Evolutionary conservation across 176 grass and related monocot genomes (phyloP).

Genomic region (Zoysia pacifica): DNA sequence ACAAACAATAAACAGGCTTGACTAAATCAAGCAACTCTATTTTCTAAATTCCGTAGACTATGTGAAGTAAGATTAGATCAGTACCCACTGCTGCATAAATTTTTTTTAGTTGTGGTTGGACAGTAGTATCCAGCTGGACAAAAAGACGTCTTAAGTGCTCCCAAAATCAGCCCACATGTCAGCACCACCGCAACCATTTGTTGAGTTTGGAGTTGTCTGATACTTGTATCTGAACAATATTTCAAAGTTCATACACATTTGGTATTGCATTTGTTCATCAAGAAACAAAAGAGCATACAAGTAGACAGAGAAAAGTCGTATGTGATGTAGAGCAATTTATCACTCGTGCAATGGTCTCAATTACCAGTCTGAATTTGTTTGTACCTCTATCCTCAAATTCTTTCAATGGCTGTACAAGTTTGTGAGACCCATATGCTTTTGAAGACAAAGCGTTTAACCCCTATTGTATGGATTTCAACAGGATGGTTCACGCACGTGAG

Average conservation of each 20-base stretch:
- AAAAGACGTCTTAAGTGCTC: constrained; percentile 65
- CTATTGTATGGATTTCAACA: too few species aligned
- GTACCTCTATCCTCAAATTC: too few species aligned
- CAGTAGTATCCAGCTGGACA: constrained; percentile 80
- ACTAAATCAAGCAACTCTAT: constrained; percentile 10
- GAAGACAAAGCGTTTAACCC: too few species aligned
- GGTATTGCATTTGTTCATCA: neutral
- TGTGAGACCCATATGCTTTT: too few species aligned
- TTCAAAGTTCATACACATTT: neutral
- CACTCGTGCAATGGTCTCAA: too few species aligned
- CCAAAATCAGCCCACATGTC: constrained; percentile 79
- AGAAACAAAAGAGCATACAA: constrained; percentile 12
- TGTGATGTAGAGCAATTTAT: too few species aligned
- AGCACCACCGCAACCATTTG: constrained; percentile 61
- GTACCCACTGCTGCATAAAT: constrained; percentile 74
- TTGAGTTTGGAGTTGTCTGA: constrained; percentile 59
- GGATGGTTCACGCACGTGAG: too few species aligned
- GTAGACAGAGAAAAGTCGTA: constrained; percentile 26
- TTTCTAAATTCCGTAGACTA: neutral
- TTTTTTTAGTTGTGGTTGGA: constrained; percentile 59
- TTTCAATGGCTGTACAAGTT: too few species aligned
- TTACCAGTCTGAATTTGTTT: too few species aligned
- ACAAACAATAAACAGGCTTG: constrained; percentile 25
- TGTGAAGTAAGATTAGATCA: constrained; percentile 33
- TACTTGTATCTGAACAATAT: constrained; percentile 72